phyloP scores from a whole-genome alignment of 2,329 filamentous ascomycete species.

The Aureobasidium sp. region DNA sequence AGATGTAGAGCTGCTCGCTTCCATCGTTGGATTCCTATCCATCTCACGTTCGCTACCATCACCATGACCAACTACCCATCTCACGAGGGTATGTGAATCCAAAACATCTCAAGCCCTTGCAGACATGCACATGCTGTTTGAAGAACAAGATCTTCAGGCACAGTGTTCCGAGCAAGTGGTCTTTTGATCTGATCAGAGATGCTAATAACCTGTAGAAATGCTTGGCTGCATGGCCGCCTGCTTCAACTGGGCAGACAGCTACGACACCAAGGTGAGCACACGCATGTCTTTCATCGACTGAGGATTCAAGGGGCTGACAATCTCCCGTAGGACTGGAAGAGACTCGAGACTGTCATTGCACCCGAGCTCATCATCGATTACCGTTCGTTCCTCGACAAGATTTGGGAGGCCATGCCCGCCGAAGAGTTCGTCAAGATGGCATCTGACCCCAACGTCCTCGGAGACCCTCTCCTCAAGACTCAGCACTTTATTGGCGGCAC shows the following conservation, averaged over 20 bases:
- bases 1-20: neutral
- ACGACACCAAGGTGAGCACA: constrained; percentile 47
- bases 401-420: constrained; percentile 49
- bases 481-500: constrained; percentile 49
- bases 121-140: neutral
- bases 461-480: constrained; percentile 45
- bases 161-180: neutral
- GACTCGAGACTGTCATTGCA: constrained; percentile 52
- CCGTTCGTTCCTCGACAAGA: constrained; percentile 45
- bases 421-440: constrained; percentile 46
- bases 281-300: neutral
- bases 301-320: neutral
- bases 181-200: neutral
- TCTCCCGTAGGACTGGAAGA: constrained; percentile 44
- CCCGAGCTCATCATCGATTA: constrained; percentile 61
- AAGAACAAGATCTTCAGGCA: neutral
- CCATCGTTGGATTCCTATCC: neutral
- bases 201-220: constrained; percentile 22
- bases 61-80: constrained; percentile 12
- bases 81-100: constrained; percentile 14
- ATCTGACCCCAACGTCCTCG: constrained; percentile 44
- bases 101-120: neutral
- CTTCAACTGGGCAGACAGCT: constrained; percentile 54
- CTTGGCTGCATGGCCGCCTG: constrained; percentile 24
- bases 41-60: neutral